Base-by-base conservation (phyloP, 306 rosid genomes). In the Ormosia semicastrata region DNA sequence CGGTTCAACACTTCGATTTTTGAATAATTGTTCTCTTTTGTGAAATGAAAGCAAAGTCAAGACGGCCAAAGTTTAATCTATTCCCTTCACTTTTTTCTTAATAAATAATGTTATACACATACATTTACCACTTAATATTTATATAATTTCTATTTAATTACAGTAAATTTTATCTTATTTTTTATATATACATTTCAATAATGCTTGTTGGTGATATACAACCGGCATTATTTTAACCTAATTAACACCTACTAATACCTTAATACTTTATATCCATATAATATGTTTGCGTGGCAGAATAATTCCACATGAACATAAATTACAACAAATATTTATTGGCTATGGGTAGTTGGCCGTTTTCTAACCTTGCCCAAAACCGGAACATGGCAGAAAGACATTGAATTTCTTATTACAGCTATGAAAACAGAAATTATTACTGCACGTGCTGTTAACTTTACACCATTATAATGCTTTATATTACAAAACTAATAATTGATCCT, bases 381-480 rank as follows among this genome's bases (percentile, higher is more conserved):
- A 50, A 50, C 17, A 13, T 13, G 4, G n/a, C 15, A 3, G 15
- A 63, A 34, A 66, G 14, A 7, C 32, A 2, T 34, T 63, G 13
- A 17, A 66, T 39, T 37, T 34, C 46, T 12, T n/a, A 9, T 18
- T 66, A 40, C 47, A 33, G 49, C 14, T 44, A 2, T 44, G 47
- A 1, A 52, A n/a, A 14, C 29, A 11, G 4, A 37, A 53, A 34
- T 36, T n/a, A 14, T 37, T 39, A 53, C 17, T 53, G 34, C 65
- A 72, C 76, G 76, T 71, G 63, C 15, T 18, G 49, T 34, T 52
- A 71, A 71, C 64, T 33, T 71, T 52, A 34, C 77, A 72, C 65
- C 65, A 14, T 71, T 33, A 50, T 49, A 34, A 32, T 71, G n/a
- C 2, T 49, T 30, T 49, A 71, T 3, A 18, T 36, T 29, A 15